A percentile compares a stretch with the other conserved stretches of the same genome.
phyloP scores from a whole-genome alignment of 345 rosid genomes.

The rapeseed (Brassica napus) region Da-Ae NC_063436.1:11428501-11429000 shows the following conservation, averaged over 20 bases:
- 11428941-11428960: not conserved
- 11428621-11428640: too few relatives aligned
- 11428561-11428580: too few relatives aligned
- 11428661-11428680: too few relatives aligned
- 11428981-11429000: conserved; percentile 7
- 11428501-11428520: too few relatives aligned
- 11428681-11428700: too few relatives aligned
- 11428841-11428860: too few relatives aligned
- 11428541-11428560: too few relatives aligned
- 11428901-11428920: conserved; percentile 36
- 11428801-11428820: conserved; percentile 34
- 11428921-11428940: conserved; percentile 10
- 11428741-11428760: not conserved
- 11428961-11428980: conserved; percentile 29
- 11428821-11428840: not conserved
- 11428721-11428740: not conserved
- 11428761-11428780: not conserved
- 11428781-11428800: conserved; percentile 26
- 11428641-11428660: too few relatives aligned
- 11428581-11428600: too few relatives aligned
- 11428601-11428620: not conserved
- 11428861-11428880: not conserved
- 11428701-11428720: not conserved
- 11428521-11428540: too few relatives aligned
- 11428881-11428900: conserved; percentile 18